phyloP scores from a whole-genome alignment of 495 filamentous ascomycete species.

The Aspergillus heteromorphus region DNA sequence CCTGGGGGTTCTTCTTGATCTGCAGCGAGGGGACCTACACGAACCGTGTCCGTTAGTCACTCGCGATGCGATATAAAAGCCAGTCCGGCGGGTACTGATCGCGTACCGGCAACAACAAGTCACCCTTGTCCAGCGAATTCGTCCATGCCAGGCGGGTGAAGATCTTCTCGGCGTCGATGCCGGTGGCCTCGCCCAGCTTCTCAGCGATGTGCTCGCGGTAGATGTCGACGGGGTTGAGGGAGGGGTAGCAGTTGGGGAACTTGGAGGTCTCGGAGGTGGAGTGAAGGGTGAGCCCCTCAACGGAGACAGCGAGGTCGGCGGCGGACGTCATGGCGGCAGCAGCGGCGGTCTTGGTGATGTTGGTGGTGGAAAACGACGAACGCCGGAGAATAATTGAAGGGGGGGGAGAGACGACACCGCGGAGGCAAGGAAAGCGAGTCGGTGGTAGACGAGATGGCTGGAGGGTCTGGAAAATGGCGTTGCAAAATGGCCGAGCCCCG shows the following conservation, averaged over 20 bases:
- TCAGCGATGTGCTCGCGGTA: slow-evolving; percentile 80
- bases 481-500: slow-evolving; percentile 40
- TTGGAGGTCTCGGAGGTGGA: slow-evolving; percentile 35
- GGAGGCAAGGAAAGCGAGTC: slow-evolving; percentile 9
- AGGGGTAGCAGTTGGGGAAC: slow-evolving; percentile 50
- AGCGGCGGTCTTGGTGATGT: background rate
- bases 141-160: slow-evolving; percentile 79
- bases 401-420: slow-evolving; percentile 5
- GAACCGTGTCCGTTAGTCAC: background rate
- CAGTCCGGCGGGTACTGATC: background rate
- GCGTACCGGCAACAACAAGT: slow-evolving; percentile 67
- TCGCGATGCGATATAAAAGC: background rate
- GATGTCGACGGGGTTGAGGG: slow-evolving; percentile 78
- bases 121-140: slow-evolving; percentile 79
- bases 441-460: slow-evolving; percentile 13
- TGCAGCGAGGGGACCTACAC: slow-evolving; percentile 62
- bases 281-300: slow-evolving; percentile 37
- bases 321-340: slow-evolving; percentile 30
- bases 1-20: slow-evolving; percentile 70
- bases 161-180: slow-evolving; percentile 69
- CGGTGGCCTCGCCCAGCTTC: slow-evolving; percentile 64
- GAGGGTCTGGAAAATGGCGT: slow-evolving; percentile 20
- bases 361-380: slow-evolving; percentile 6
- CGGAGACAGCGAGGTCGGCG: slow-evolving; percentile 28
- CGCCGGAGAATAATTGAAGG: slow-evolving; percentile 14